A percentile compares a stretch with the other conserved stretches of the same genome.
Evolutionary conservation across 2,329 filamentous ascomycete species (phyloP).

Genomic region (Colletotrichum siamense): DNA sequence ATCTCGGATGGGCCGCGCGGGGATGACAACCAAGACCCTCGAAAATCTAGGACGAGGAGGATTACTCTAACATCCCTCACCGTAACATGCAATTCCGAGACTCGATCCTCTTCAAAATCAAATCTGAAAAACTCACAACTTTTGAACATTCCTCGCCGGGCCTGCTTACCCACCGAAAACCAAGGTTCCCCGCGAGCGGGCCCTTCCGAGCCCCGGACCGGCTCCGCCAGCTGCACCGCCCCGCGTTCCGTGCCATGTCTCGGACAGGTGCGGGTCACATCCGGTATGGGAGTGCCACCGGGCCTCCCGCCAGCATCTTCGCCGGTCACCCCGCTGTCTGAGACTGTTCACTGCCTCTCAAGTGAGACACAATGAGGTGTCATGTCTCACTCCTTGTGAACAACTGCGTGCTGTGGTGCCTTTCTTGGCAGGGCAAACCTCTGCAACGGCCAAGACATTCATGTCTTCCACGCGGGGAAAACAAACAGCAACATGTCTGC

Average conservation of each 20-base stretch:
- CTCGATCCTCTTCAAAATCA: too few relatives aligned
- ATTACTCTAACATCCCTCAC: too few relatives aligned
- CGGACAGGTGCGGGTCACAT: not conserved
- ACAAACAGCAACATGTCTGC: not conserved
- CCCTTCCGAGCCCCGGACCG: not conserved
- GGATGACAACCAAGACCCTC: not conserved
- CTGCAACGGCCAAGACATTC: not conserved
- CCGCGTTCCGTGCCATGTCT: not conserved
- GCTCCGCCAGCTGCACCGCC: not conserved
- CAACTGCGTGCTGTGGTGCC: not conserved
- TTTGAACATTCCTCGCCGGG: not conserved
- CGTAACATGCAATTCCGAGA: too few relatives aligned
- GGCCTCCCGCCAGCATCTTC: not conserved
- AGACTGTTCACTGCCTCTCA: not conserved
- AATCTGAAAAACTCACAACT: too few relatives aligned
- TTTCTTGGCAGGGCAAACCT: not conserved
- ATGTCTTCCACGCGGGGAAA: not conserved
- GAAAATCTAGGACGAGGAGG: not conserved
- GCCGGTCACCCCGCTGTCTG: not conserved
- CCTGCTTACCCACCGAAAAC: not conserved
- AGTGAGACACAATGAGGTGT: not conserved
- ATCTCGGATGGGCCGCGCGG: not conserved
- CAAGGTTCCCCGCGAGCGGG: fast-evolving
- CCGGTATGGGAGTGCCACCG: not conserved
- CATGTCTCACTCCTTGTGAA: not conserved